phyloP scores from a whole-genome alignment of 495 filamentous ascomycete genomes.

The Penicillium bialowiezense region DNA sequence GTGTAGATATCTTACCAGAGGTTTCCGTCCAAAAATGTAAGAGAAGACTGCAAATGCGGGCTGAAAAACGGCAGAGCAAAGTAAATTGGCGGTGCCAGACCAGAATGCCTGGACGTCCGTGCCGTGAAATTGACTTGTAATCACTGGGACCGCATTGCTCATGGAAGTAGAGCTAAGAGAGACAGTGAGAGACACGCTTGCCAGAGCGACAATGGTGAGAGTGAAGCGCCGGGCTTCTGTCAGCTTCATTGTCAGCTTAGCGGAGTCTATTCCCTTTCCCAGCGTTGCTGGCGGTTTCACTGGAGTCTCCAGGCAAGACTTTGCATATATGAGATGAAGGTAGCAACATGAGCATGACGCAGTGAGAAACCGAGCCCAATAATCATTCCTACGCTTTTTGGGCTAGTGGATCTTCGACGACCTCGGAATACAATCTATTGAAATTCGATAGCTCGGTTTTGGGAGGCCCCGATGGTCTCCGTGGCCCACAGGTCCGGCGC shows the following conservation, averaged over 20 bases:
- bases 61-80: slow-evolving; percentile 58
- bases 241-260: neutral
- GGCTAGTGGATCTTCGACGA: neutral
- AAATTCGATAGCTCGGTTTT: neutral
- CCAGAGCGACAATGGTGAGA: neutral
- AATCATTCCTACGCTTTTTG: neutral
- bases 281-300: neutral
- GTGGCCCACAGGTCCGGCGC: neutral
- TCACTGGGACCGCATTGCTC: neutral
- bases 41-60: slow-evolving; percentile 44
- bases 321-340: neutral
- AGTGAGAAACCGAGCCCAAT: neutral
- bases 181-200: neutral
- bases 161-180: neutral
- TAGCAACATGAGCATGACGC: neutral
- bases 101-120: slow-evolving; percentile 37
- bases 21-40: slow-evolving; percentile 45
- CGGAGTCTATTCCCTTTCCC: neutral
- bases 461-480: neutral
- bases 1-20: slow-evolving; percentile 3
- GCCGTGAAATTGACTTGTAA: neutral
- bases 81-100: slow-evolving; percentile 60
- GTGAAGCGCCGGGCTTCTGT: neutral
- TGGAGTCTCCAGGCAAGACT: neutral
- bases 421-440: neutral